Conservation (phyloP, 495 filamentous ascomycete species). For the Filosporella fistucella region DNA sequence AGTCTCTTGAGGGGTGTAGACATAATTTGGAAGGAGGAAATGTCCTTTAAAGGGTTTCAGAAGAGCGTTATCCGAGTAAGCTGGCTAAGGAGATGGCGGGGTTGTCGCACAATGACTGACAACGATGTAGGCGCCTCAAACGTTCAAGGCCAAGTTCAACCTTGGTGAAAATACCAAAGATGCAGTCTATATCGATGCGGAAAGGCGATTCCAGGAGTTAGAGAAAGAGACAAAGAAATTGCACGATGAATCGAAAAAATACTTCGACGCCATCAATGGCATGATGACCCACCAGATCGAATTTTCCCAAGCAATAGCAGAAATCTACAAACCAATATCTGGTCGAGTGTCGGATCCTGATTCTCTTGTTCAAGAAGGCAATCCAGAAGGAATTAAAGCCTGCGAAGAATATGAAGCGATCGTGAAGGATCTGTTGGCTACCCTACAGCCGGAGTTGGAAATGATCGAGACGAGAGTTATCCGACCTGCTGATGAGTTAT, state of each 20-base stretch:
- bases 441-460: conserved; percentile 85
- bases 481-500: conserved; percentile 87
- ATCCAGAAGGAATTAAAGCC: conserved; percentile 88
- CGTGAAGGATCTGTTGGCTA: conserved; percentile 84
- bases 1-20: conserved; percentile 3
- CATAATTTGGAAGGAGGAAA: conserved; percentile 30
- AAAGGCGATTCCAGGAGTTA: conserved; percentile 89
- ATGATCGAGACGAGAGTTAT: conserved; percentile 95
- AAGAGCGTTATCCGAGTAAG: conserved; percentile 80
- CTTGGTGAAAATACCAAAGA: conserved; percentile 93
- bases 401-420: conserved; percentile 96
- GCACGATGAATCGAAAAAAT: conserved; percentile 91
- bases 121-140: conserved; percentile 71
- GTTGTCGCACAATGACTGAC: conserved; percentile 21
- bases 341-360: conserved; percentile 93
- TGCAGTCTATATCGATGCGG: conserved; percentile 88
- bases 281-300: conserved; percentile 98
- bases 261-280: conserved; percentile 96
- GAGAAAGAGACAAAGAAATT: conserved; percentile 94
- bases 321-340: conserved; percentile 98
- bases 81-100: conserved; percentile 17
- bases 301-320: conserved; percentile 90
- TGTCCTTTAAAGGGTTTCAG: conserved; percentile 97
- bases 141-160: conserved; percentile 87
- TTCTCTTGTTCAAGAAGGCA: conserved; percentile 72